These are phyloP conservation scores for Wickerhamomyces rabaulensis DNA, from an alignment of 805 yeast genomes.

Conservation along the genomic window DNA sequence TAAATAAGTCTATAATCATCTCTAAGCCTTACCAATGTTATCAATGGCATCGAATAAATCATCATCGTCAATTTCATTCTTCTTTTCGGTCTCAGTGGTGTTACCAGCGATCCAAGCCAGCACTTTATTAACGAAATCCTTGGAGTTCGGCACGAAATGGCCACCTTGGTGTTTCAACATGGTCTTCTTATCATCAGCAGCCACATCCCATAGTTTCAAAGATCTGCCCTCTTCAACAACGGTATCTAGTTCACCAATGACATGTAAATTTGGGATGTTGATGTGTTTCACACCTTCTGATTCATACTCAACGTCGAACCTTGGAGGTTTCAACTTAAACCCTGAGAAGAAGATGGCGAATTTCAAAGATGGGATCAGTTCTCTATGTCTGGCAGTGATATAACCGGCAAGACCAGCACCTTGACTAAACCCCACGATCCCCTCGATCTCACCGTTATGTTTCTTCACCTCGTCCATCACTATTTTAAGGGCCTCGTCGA, in stretches of 20 bases:
- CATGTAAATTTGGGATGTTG: slow-evolving; percentile 50
- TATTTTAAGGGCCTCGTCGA: slow-evolving; percentile 33
- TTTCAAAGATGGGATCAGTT: slow-evolving; percentile 30
- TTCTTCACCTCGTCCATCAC: slow-evolving; percentile 36
- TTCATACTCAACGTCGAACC: slow-evolving; percentile 16
- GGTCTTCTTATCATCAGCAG: slow-evolving; percentile 36
- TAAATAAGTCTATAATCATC: not conserved
- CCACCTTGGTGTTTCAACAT: slow-evolving; percentile 87
- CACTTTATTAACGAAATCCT: slow-evolving; percentile 32
- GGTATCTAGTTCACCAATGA: slow-evolving; percentile 84
- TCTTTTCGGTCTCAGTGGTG: slow-evolving; percentile 1
- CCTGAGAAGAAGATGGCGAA: slow-evolving; percentile 57
- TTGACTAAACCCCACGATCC: slow-evolving; percentile 86
- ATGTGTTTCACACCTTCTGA: slow-evolving; percentile 8
- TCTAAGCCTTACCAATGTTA: slow-evolving; percentile 30
- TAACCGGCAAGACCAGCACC: slow-evolving; percentile 82
- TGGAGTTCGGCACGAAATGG: slow-evolving; percentile 90
- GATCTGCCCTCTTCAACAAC: slow-evolving; percentile 74
- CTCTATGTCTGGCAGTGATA: slow-evolving; percentile 49
- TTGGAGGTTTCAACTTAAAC: slow-evolving; percentile 28
- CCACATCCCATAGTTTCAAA: slow-evolving; percentile 47
- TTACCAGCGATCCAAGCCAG: slow-evolving; percentile 27
- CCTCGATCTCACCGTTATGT: slow-evolving; percentile 70
- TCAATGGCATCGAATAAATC: slow-evolving; percentile 35
- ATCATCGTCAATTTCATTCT: slow-evolving; percentile 21